Evolutionary conservation across 2,329 filamentous ascomycete species (phyloP).

Genomic region (Aspergillus sp.): DNA sequence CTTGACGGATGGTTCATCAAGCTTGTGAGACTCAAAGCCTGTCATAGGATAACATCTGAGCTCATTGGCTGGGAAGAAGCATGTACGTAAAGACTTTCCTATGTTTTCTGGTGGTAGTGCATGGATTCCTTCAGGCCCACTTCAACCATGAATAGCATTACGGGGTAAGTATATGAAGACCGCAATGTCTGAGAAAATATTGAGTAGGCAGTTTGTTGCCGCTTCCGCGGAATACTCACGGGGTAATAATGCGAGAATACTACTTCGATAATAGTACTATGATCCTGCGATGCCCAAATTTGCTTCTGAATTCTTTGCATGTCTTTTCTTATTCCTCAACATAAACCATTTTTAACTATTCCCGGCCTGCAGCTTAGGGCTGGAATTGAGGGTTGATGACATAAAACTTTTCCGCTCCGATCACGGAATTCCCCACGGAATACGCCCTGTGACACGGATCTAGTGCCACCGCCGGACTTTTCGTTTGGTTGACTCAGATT

Average conservation of each 20-base stretch:
- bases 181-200: background rate
- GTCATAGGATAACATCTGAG: background rate
- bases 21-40: background rate
- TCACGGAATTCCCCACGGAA: conserved; percentile 32
- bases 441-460: conserved; percentile 23
- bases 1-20: background rate
- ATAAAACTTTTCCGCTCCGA: conserved; percentile 33
- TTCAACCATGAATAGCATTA: background rate
- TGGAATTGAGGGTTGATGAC: conserved; percentile 35
- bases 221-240: background rate
- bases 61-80: background rate
- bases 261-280: no score
- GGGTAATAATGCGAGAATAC: background rate
- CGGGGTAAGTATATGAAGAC: background rate
- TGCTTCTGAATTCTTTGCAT: background rate
- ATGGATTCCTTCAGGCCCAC: background rate
- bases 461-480: conserved; percentile 3
- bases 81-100: background rate
- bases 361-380: conserved; percentile 22
- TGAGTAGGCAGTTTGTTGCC: background rate
- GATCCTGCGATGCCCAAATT: background rate
- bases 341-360: background rate
- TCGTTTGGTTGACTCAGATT: background rate
- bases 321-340: background rate
- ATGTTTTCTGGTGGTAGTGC: background rate